Evolutionary conservation across 1,284 basidiomycete genomes (phyloP).

Genomic region (Ceratobasidium sp.): DNA sequence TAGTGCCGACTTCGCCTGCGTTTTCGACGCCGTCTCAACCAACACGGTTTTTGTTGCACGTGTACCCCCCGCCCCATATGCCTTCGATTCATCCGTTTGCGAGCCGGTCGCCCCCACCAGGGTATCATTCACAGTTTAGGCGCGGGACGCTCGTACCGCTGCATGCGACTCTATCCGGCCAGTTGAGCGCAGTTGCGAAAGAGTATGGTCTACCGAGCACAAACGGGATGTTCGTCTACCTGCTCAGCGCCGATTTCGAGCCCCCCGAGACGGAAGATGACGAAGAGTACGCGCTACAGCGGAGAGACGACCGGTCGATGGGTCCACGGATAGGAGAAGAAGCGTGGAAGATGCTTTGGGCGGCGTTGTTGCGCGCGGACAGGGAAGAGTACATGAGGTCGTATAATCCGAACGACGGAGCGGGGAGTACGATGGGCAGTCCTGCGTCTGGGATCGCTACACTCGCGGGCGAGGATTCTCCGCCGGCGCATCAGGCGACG

Average conservation of each 20-base stretch:
- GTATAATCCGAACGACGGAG: slow-evolving; percentile 50
- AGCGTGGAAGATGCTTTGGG: slow-evolving; percentile 87
- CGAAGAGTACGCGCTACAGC: slow-evolving; percentile 74
- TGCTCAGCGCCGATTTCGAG: slow-evolving; percentile 62
- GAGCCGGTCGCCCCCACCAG: slow-evolving; percentile 67
- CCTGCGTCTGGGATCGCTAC: slow-evolving; percentile 37
- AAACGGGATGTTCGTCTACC: slow-evolving; percentile 80
- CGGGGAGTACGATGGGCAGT: slow-evolving; percentile 41
- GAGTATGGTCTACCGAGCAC: slow-evolving; percentile 89
- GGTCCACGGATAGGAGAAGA: slow-evolving; percentile 77
- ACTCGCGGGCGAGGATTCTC: slow-evolving; percentile 43
- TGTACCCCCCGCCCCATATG: slow-evolving; percentile 77
- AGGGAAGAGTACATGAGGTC: slow-evolving; percentile 66
- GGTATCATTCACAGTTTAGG: slow-evolving; percentile 82
- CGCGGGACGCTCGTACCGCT: slow-evolving; percentile 81
- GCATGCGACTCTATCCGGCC: slow-evolving; percentile 77
- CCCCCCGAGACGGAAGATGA: slow-evolving; percentile 52
- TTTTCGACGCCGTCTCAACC: slow-evolving; percentile 55
- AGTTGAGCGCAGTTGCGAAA: slow-evolving; percentile 83
- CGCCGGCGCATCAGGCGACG: slow-evolving; percentile 7
- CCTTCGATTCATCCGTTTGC: slow-evolving; percentile 71
- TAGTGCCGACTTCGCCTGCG: slow-evolving; percentile 56
- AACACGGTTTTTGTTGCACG: slow-evolving; percentile 80
- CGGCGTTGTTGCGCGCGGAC: slow-evolving; percentile 75
- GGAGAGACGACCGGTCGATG: slow-evolving; percentile 43